Conservation (phyloP, 768 basidiomycete species). For the Leucocoprinus leucothites region DNA sequence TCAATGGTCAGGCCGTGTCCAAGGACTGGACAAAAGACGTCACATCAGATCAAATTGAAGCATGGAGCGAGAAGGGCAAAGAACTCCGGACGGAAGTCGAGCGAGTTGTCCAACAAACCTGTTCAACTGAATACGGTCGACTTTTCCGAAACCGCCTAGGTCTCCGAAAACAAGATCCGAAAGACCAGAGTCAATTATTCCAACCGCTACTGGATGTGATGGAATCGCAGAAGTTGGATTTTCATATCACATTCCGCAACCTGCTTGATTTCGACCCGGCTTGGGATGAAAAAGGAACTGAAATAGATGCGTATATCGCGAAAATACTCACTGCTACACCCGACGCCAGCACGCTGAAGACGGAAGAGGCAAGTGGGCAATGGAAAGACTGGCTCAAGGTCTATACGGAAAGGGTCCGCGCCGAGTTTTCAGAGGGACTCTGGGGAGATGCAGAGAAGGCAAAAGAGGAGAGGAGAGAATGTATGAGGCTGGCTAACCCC, state of each 20-base stretch:
- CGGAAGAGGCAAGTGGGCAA: constrained; percentile 42
- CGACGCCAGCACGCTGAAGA: constrained; percentile 41
- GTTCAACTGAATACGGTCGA: constrained; percentile 58
- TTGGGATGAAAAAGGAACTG: constrained; percentile 1
- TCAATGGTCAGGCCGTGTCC: constrained; percentile 46
- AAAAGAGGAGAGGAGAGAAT: constrained; percentile 45
- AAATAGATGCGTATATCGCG: constrained; percentile 39
- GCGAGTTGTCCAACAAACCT: constrained; percentile 52
- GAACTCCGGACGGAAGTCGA: constrained; percentile 62
- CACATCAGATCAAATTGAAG: constrained; percentile 48
- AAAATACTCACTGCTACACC: constrained; percentile 45
- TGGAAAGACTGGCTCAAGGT: constrained; percentile 63
- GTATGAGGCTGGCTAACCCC: constrained; percentile 69
- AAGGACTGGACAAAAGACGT: constrained; percentile 63
- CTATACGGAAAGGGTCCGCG: constrained; percentile 57
- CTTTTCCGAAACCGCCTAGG: constrained; percentile 83
- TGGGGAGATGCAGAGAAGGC: constrained; percentile 26
- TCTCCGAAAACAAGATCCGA: constrained; percentile 48
- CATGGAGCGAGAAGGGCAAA: constrained; percentile 59
- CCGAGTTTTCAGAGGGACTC: constrained; percentile 48
- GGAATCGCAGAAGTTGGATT: constrained; percentile 76
- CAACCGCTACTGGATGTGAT: constrained; percentile 74
- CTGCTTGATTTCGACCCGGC: constrained; percentile 60
- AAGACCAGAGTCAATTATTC: constrained; percentile 60
- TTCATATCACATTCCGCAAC: constrained; percentile 79